Evolutionary conservation across 257 asterid genomes (phyloP), one percentile per base, ranked within the genome.

Genomic region (Petunia axillaris): DNA sequence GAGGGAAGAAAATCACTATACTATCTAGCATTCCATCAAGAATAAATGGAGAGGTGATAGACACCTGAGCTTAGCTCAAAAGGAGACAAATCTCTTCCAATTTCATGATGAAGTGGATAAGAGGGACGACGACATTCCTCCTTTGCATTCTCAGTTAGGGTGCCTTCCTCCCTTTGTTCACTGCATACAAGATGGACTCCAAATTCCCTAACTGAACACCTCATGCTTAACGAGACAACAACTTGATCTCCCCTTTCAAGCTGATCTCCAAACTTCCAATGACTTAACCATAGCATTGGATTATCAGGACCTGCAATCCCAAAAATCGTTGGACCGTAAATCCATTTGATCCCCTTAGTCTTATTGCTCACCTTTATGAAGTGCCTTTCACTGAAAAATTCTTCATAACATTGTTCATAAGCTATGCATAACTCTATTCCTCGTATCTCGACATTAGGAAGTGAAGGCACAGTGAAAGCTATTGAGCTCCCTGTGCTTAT

Each of bases 221-320:
- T 6, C 80, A 77, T 46, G 35, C 80, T 59, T 57, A 67, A 6
- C 2, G 76, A 50, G 35, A 67, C 60, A 80, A 64, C 65, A 8
- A 80, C 64, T 53, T 80, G 78, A 57, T 80, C 82, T 57, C 82
- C 78, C 2, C 16, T 57, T 80, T 54, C 60, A 4, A 80, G 11
- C 68, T 41, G 68, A 41, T 64, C 5, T 2, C 59, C 78, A 11
- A 67, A 50, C 25, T 41, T 80, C 82, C 82, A 80, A 5, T 57
- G 78, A 62, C 78, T 80, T 67, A 67, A 67, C 82, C 82, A 80
- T 80, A 67, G 54, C 78, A 54, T 44, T 14, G 66, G 52, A 40
- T 43, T 80, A 16, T 64, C 14, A 39, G 52, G 14, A 40, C 14
- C 40, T 14, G 67, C 41, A 14, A 40, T 40, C 8, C 66, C 77